A percentile compares a stretch with the other conserved stretches of the same genome.
phyloP scores from a whole-genome alignment of 2,329 filamentous ascomycete genomes.

The Pseudogymnoascus sp. region DNA sequence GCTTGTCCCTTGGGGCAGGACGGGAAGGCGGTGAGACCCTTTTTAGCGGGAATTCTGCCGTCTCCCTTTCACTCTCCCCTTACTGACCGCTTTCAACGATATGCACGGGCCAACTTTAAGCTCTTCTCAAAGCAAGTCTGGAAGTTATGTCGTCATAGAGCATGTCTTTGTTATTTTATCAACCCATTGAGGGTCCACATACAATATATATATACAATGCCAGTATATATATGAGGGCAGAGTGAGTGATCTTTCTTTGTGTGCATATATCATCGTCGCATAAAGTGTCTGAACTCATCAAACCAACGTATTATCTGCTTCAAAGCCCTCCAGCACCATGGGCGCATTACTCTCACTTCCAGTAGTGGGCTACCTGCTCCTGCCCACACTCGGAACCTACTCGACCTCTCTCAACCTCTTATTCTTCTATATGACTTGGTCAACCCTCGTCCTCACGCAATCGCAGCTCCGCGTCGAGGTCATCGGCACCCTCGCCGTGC shows the following conservation, averaged over 20 bases:
- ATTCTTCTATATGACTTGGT: conserved; percentile 89
- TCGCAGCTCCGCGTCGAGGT: conserved; percentile 67
- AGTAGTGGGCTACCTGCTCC: conserved; percentile 58
- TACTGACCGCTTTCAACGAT: background rate
- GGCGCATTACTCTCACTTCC: conserved; percentile 65
- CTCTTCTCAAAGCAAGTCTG: conserved; percentile 46
- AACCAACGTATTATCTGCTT: background rate
- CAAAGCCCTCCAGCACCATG: conserved; percentile 32
- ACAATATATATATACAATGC: conserved; percentile 12
- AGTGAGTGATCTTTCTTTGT: background rate
- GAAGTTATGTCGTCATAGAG: conserved; percentile 32
- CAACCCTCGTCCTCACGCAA: conserved; percentile 70
- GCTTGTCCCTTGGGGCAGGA: background rate
- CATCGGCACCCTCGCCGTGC: conserved; percentile 58
- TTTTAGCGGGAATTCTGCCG: background rate
- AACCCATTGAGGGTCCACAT: background rate
- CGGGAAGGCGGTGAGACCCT: background rate
- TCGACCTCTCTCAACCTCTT: conserved; percentile 73
- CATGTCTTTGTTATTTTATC: background rate
- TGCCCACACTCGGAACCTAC: conserved; percentile 56
- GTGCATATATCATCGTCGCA: background rate
- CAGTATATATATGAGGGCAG: background rate
- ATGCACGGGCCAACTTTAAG: background rate
- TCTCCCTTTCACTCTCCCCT: background rate
- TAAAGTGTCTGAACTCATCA: background rate